Percentiles rank a stretch among this genome's conserved stretches.
Conservation (phyloP, 148 eudicot species). For the Pharnaceum exiguum region DNA sequence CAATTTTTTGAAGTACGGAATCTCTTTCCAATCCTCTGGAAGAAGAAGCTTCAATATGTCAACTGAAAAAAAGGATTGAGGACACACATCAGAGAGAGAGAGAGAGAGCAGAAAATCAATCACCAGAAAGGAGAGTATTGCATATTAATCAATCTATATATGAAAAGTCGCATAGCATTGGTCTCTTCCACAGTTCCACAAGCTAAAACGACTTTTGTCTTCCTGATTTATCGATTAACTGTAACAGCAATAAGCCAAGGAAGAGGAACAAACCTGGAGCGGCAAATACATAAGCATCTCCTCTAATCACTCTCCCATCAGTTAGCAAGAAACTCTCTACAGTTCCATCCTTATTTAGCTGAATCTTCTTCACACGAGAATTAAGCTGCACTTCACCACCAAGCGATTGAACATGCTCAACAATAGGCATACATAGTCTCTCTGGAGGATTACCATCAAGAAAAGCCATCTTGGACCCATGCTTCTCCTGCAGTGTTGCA, state of each 20-base stretch:
- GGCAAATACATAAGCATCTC: slow-evolving; percentile 88
- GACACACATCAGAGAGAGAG: slow-evolving; percentile 9
- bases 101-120: not conserved
- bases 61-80: slow-evolving; percentile 36
- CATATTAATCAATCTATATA: too few species aligned
- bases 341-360: slow-evolving; percentile 67
- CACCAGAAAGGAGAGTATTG: too few species aligned
- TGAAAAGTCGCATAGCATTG: too few species aligned
- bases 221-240: not conserved
- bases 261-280: slow-evolving; percentile 60
- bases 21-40: slow-evolving; percentile 85
- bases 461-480: slow-evolving; percentile 99
- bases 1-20: slow-evolving; percentile 72
- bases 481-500: slow-evolving; percentile 63
- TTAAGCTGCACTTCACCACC: slow-evolving; percentile 84
- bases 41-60: slow-evolving; percentile 85
- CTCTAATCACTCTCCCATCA: slow-evolving; percentile 60
- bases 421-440: slow-evolving; percentile 95
- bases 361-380: slow-evolving; percentile 78
- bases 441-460: slow-evolving; percentile 98
- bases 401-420: slow-evolving; percentile 66
- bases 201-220: not conserved
- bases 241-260: not conserved
- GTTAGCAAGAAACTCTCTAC: slow-evolving; percentile 60
- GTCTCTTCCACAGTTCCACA: not conserved